Percentiles rank a stretch among this genome's conserved stretches.
These are phyloP conservation scores for Alternaria brassicicola DNA, from an alignment of 2,329 filamentous ascomycete genomes.

Conservation along the genomic window DNA sequence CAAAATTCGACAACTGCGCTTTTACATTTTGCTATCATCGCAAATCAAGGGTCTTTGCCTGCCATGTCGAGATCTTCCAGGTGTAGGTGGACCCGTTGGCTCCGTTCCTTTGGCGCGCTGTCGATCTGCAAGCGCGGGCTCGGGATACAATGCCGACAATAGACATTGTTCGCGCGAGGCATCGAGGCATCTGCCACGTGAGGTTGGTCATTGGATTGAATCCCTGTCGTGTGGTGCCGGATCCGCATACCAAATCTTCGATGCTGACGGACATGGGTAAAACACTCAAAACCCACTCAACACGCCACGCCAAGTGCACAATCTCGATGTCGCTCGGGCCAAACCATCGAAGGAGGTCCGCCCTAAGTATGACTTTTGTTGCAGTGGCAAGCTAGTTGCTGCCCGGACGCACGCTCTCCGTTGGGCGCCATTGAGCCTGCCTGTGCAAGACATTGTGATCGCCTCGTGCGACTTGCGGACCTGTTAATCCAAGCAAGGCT, in stretches of 20 bases:
- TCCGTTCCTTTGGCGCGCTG: background rate
- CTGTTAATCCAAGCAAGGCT: background rate
- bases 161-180: background rate
- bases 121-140: background rate
- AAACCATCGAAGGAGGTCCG: background rate
- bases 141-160: background rate
- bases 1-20: background rate
- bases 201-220: background rate
- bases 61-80: background rate
- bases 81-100: conserved; percentile 1
- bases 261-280: background rate
- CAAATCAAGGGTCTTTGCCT: background rate
- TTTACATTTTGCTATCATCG: background rate
- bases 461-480: background rate
- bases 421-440: background rate
- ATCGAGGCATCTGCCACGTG: background rate
- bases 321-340: conserved; percentile 4
- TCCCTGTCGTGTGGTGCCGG: background rate
- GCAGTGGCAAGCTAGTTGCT: background rate
- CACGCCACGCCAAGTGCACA: conserved; percentile 1
- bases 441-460: background rate
- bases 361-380: background rate
- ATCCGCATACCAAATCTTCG: conserved; percentile 10
- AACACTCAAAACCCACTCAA: conserved; percentile 1
- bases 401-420: background rate